Evolutionary conservation across 352 stramenopile genomes (phyloP), one percentile per base, ranked within the genome.

Genomic region (Chrysophaeum taylorii): DNA sequence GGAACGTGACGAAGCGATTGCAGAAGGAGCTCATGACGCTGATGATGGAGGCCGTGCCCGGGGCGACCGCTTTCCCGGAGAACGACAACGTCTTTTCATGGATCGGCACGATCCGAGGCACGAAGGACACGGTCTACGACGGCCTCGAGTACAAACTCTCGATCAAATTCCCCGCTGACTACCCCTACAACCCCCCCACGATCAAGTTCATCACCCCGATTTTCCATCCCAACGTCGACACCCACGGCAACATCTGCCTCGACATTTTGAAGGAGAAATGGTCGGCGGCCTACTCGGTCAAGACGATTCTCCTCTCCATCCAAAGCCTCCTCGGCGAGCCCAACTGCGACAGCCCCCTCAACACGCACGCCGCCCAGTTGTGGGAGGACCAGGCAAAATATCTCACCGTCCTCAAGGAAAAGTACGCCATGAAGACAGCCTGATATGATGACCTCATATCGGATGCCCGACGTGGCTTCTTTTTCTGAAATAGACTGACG

Each of bases 21-120:
- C 73, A 77, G 70, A 70, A 77, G 52, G 73, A 77, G 68, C 70
- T 77, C n/a, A 77, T 77, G 73, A 35, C 64, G 57, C 67, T 76
- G 0, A 73, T 76, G 67, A 68, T n/a, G 12, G 60, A 73, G 25
- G 43, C 21, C 31, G 74, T 78, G 21, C 52, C 68, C 27, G 75
- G 74, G 33, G 64, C 61, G 43, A 80, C 75, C 1, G 75, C 75
- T 27, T 79, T 79, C 37, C 75, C 75, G 2, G 25, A 70, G 9
- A 77, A 43, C 9, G 76, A 78, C 60, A 83, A 79, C 69, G 37
- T 80, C 27, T 83, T 81, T 60, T 45, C 78, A n/a, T 82, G 77
- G 77, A 33, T 75, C 23, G 77, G 70, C 23, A 82, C 78, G 21
- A 72, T 82, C 35, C 29, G n/a, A 12, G 77, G 77, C 27, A 52